Conservation (phyloP, 257 asterid species). For the Solanum clarkiae region DNA sequence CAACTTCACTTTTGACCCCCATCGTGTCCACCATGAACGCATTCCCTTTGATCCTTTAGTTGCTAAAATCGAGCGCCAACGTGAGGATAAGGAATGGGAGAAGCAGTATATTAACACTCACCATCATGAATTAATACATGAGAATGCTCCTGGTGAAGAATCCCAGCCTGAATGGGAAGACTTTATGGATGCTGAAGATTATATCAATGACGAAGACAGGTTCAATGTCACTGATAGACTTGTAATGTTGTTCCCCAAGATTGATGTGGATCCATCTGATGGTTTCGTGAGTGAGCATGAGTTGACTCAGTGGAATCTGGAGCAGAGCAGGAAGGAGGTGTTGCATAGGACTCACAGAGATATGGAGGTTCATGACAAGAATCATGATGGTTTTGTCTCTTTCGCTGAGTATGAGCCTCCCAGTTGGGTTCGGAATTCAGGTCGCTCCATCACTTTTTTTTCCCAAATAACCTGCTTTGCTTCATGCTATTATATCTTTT, state of each 20-base stretch:
- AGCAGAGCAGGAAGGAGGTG: conserved; percentile 65
- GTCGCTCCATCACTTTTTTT: conserved; percentile 12
- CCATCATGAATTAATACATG: conserved; percentile 22
- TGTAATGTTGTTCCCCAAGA: conserved; percentile 64
- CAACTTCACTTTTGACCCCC: conserved; percentile 45
- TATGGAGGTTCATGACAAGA: conserved; percentile 74
- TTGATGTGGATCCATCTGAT: conserved; percentile 69
- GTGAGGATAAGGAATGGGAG: conserved; percentile 84
- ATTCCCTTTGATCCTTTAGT: conserved; percentile 77
- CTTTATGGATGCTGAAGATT: conserved; percentile 83
- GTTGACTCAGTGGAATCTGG: conserved; percentile 70
- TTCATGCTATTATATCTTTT: neutral
- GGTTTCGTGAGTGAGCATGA: conserved; percentile 58
- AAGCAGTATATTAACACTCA: conserved; percentile 39
- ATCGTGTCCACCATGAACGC: conserved; percentile 15
- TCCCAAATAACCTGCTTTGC: neutral
- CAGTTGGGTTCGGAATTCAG: conserved; percentile 56
- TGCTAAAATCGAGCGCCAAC: conserved; percentile 68
- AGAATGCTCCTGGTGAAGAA: conserved; percentile 39
- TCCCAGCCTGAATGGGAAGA: conserved; percentile 96
- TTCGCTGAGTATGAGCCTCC: conserved; percentile 87
- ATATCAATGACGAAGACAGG: conserved; percentile 72
- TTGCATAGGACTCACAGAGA: conserved; percentile 85
- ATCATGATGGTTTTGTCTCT: conserved; percentile 77
- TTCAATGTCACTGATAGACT: conserved; percentile 79